Percentiles rank a stretch among this genome's conserved stretches.
Conservation (phyloP, 257 asterid species). For the Euphrasia confusa region DNA sequence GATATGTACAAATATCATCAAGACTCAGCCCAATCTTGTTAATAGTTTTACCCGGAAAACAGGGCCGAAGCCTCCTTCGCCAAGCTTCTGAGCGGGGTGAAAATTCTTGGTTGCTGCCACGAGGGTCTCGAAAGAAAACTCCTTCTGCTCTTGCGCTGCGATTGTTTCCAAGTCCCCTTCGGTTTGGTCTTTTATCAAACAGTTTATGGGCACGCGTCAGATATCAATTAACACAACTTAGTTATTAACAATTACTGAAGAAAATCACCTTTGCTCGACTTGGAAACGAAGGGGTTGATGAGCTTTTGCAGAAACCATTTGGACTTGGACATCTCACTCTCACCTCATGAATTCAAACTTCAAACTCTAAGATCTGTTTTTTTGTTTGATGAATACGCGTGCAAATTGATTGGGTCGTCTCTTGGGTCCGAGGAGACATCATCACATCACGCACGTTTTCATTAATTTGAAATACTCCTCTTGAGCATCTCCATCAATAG, state of each 20-base stretch:
- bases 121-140: slow-evolving; percentile 44
- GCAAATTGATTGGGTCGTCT: no score
- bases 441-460: no score
- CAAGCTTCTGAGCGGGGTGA: slow-evolving; percentile 29
- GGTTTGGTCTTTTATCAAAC: slow-evolving; percentile 40
- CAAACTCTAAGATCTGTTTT: no score
- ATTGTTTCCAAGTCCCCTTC: slow-evolving; percentile 65
- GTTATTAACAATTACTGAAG: no score
- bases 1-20: no score
- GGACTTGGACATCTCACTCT: background rate
- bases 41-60: slow-evolving; percentile 39
- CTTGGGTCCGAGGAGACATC: no score
- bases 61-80: slow-evolving; percentile 44
- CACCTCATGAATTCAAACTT: no score
- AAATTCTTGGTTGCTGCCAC: slow-evolving; percentile 36
- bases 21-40: background rate
- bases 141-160: slow-evolving; percentile 72
- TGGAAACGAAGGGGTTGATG: background rate
- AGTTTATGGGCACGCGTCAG: background rate
- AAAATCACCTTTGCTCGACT: background rate
- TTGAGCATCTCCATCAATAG: no score
- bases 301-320: background rate
- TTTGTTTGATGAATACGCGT: no score
- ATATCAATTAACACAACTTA: background rate
- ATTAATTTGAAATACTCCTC: no score